Evolutionary conservation across 2,329 filamentous ascomycete genomes (phyloP).

Genomic region (Pestalotiopsis sp.): DNA sequence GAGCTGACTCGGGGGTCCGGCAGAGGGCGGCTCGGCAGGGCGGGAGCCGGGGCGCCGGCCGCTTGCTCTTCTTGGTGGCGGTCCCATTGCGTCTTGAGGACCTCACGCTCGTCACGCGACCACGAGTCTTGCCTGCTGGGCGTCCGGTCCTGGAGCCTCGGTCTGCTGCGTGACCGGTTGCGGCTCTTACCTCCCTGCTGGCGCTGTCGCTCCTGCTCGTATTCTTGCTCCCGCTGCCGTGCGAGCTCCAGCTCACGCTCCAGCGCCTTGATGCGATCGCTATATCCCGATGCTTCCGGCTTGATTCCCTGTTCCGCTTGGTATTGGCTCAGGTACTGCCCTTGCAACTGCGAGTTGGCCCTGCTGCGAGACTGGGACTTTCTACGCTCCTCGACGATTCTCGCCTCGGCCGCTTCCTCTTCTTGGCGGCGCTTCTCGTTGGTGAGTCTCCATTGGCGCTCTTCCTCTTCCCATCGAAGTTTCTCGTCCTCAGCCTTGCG

Average conservation of each 20-base stretch:
- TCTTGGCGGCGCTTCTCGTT: constrained; percentile 72
- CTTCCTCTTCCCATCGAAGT: constrained; percentile 76
- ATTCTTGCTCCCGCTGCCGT: constrained; percentile 63
- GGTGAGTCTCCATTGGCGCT: constrained; percentile 74
- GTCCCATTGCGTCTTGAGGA: constrained; percentile 57
- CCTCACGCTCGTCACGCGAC: constrained; percentile 65
- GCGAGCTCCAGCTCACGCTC: constrained; percentile 70
- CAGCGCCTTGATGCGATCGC: constrained; percentile 74
- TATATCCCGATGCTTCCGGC: constrained; percentile 51
- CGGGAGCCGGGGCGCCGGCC: constrained; percentile 24
- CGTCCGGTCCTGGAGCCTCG: constrained; percentile 50
- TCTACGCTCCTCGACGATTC: constrained; percentile 66
- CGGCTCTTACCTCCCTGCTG: constrained; percentile 41
- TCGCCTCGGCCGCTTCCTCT: constrained; percentile 71
- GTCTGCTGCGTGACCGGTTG: constrained; percentile 44
- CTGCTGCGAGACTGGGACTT: constrained; percentile 51
- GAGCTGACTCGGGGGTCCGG: constrained; percentile 36
- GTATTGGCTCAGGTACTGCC: constrained; percentile 87
- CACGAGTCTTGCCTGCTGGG: constrained; percentile 65
- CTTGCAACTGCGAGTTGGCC: constrained; percentile 71
- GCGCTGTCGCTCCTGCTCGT: constrained; percentile 57
- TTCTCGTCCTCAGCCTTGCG: constrained; percentile 68
- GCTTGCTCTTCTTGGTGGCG: constrained; percentile 39
- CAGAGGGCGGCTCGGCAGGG: constrained; percentile 38
- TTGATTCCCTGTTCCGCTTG: constrained; percentile 65